Percentiles rank a stretch among this genome's conserved stretches.
Conservation (phyloP, 1,284 basidiomycete genomes). For the Trichosporon sp. region DNA sequence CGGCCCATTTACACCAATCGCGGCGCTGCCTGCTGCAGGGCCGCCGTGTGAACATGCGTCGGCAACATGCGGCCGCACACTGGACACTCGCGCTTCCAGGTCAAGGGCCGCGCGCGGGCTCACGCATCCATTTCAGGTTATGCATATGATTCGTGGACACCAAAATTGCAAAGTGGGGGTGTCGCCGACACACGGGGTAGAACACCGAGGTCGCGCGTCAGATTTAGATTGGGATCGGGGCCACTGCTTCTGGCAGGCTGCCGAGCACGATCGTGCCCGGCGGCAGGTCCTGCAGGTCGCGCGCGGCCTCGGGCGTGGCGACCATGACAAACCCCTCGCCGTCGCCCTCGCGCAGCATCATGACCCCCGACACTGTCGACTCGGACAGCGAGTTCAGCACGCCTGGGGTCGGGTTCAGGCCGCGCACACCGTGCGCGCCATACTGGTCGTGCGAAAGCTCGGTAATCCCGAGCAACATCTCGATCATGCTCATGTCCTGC, state of each 20-base stretch:
- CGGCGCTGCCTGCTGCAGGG: too few relatives aligned
- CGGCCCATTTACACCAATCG: too few relatives aligned
- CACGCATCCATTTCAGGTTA: not conserved
- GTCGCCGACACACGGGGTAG: too few relatives aligned
- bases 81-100: too few relatives aligned
- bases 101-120: too few relatives aligned
- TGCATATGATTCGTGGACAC: not conserved
- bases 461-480: constrained; percentile 18
- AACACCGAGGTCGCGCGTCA: too few relatives aligned
- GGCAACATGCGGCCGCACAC: too few relatives aligned
- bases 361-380: constrained; percentile 26
- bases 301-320: constrained; percentile 29
- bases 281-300: constrained; percentile 32
- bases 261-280: constrained; percentile 31
- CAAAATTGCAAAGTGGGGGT: not conserved
- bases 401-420: constrained; percentile 33
- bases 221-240: not conserved
- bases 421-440: constrained; percentile 21
- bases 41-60: too few relatives aligned
- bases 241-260: constrained; percentile 5
- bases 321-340: constrained; percentile 23
- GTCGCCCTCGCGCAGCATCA: constrained; percentile 29
- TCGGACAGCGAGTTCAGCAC: constrained; percentile 29
- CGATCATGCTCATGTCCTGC: constrained; percentile 22
- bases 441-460: constrained; percentile 9